Percentiles rank a stretch among this genome's conserved stretches.
These are phyloP conservation scores for Aspergillus alliaceus DNA, from an alignment of 2,329 filamentous ascomycete genomes.

Conservation along the genomic window DNA sequence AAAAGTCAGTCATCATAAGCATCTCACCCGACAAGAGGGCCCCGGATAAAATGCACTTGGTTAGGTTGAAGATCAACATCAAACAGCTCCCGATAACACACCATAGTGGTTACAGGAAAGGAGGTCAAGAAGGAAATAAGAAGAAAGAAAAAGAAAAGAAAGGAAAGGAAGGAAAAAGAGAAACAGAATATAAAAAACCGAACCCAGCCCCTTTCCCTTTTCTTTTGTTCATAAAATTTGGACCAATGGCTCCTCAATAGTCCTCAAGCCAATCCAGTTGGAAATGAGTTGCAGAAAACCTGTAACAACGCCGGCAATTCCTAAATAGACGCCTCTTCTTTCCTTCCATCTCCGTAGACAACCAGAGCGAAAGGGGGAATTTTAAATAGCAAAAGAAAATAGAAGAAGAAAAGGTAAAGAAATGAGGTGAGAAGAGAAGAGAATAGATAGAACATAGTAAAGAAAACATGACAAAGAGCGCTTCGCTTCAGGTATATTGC, in stretches of 20 bases:
- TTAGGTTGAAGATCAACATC: neutral
- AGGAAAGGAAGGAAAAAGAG: neutral
- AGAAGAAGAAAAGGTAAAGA: conserved; percentile 11
- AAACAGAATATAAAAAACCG: conserved; percentile 1
- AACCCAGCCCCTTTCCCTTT: conserved; percentile 3
- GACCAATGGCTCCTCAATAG: conserved; percentile 21
- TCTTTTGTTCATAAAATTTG: conserved; percentile 5
- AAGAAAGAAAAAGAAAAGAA: conserved; percentile 5
- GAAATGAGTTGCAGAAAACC: conserved; percentile 24
- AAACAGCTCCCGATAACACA: neutral
- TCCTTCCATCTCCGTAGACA: conserved; percentile 9
- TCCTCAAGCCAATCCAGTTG: conserved; percentile 33
- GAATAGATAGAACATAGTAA: conserved; percentile 7
- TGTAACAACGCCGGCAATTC: conserved; percentile 23
- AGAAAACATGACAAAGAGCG: neutral
- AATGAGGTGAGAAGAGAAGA: conserved; percentile 11
- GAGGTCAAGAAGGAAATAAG: too few species aligned
- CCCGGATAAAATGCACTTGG: neutral
- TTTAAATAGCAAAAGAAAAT: conserved; percentile 5
- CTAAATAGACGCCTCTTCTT: conserved; percentile 4
- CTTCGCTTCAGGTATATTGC: neutral
- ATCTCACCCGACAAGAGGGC: conserved; percentile 5
- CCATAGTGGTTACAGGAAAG: neutral
- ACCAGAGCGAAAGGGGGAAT: neutral
- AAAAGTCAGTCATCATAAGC: conserved; percentile 17